Evolutionary conservation across 2,329 filamentous ascomycete species (phyloP).

Genomic region (Sclerotinia minor): DNA sequence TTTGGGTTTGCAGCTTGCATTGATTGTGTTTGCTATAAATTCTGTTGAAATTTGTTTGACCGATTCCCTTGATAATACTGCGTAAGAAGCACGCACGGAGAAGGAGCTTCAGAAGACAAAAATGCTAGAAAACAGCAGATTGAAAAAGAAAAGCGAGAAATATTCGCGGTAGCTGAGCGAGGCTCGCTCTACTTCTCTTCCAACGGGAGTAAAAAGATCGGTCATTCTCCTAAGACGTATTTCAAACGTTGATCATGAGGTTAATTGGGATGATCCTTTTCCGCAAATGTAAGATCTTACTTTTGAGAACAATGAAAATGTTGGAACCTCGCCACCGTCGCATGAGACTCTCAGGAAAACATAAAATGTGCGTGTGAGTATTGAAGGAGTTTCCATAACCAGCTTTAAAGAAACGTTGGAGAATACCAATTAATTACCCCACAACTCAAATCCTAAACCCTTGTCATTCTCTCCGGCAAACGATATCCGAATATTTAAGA

Average conservation of each 20-base stretch:
- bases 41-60: too few relatives aligned
- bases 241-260: not conserved
- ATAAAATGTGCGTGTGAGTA: not conserved
- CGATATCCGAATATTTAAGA: conserved; percentile 6
- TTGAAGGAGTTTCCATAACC: not conserved
- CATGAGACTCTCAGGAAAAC: not conserved
- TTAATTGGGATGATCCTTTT: not conserved
- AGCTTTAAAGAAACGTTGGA: not conserved
- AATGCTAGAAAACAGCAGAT: too few relatives aligned
- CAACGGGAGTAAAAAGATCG: not conserved
- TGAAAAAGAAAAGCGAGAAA: too few relatives aligned
- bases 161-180: not conserved
- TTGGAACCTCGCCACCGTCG: not conserved
- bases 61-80: too few relatives aligned
- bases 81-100: too few relatives aligned
- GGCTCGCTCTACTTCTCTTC: not conserved
- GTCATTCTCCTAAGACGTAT: not conserved
- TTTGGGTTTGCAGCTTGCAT: too few relatives aligned
- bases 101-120: too few relatives aligned
- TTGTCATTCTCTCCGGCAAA: not conserved
- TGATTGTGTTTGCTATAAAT: too few relatives aligned
- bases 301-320: not conserved
- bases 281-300: not conserved
- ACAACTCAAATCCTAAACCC: not conserved
- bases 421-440: not conserved